Conservation (phyloP, 1,139 yeast genomes). For the Geotrichum restrictum region DNA sequence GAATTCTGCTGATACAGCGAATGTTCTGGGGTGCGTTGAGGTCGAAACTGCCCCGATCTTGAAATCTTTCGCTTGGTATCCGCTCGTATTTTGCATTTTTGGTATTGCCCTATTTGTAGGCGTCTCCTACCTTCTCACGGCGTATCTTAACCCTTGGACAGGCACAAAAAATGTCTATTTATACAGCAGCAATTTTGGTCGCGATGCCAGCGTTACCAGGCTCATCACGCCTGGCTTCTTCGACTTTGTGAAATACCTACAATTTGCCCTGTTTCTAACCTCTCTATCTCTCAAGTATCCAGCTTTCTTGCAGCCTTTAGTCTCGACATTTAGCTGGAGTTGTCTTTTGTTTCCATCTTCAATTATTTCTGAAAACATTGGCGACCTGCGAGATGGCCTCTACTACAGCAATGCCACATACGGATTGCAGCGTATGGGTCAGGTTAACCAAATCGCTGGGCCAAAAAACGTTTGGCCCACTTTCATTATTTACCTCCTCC, state of each 20-base stretch:
- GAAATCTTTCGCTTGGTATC: slow-evolving; percentile 41
- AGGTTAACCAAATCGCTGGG: slow-evolving; percentile 29
- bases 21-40: slow-evolving; percentile 47
- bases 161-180: slow-evolving; percentile 58
- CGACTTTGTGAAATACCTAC: slow-evolving; percentile 51
- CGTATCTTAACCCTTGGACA: slow-evolving; percentile 52
- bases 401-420: slow-evolving; percentile 27
- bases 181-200: slow-evolving; percentile 57
- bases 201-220: slow-evolving; percentile 54
- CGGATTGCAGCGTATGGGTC: slow-evolving; percentile 34
- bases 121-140: slow-evolving; percentile 43
- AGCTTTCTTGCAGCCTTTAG: slow-evolving; percentile 58
- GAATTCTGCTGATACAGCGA: slow-evolving; percentile 40
- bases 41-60: slow-evolving; percentile 52
- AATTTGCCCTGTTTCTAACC: slow-evolving; percentile 56
- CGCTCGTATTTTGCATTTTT: slow-evolving; percentile 46
- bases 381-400: slow-evolving; percentile 28
- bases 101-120: slow-evolving; percentile 45
- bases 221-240: slow-evolving; percentile 56
- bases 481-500: slow-evolving; percentile 36
- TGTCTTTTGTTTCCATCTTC: slow-evolving; percentile 31
- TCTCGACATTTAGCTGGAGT: slow-evolving; percentile 44
- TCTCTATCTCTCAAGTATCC: slow-evolving; percentile 59
- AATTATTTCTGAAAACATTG: slow-evolving; percentile 9
- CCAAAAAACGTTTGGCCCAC: slow-evolving; percentile 38